phyloP scores from a whole-genome alignment of 768 basidiomycete genomes.

The Butyriboletus loyo region DNA sequence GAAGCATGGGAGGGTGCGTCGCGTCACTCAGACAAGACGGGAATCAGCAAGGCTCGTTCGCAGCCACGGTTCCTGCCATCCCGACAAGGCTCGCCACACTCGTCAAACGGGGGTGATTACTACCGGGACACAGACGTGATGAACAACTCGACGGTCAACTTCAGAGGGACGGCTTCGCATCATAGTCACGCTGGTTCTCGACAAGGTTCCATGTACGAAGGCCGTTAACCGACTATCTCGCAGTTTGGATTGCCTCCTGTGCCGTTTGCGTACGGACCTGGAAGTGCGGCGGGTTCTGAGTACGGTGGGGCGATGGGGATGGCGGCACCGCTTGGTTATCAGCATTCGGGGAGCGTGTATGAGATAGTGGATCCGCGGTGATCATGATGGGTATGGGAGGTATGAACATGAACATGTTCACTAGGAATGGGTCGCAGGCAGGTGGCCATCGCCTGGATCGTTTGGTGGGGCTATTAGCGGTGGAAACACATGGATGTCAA shows the following conservation, averaged over 20 bases:
- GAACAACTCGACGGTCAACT: conserved; percentile 59
- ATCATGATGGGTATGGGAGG: conserved; percentile 56
- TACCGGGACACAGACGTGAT: conserved; percentile 81
- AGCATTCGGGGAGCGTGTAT: conserved; percentile 71
- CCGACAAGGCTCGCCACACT: conserved; percentile 61
- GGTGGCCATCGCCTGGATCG: conserved; percentile 48
- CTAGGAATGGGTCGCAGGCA: conserved; percentile 54
- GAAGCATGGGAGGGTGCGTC: conserved; percentile 87
- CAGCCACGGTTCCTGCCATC: conserved; percentile 53
- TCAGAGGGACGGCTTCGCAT: conserved; percentile 43
- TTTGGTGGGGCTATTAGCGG: conserved; percentile 38
- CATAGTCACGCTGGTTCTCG: conserved; percentile 46
- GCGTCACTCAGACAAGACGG: conserved; percentile 70
- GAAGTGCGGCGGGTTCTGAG: conserved; percentile 70
- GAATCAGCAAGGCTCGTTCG: conserved; percentile 62
- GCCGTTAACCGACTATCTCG: conserved; percentile 42
- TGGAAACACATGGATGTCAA: conserved; percentile 69
- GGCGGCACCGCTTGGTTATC: conserved; percentile 58
- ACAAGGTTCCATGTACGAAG: conserved; percentile 40
- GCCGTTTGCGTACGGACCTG: conserved; percentile 61
- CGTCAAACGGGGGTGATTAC: conserved; percentile 80
- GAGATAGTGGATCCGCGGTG: conserved; percentile 63
- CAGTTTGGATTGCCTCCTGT: conserved; percentile 58
- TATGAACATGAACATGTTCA: conserved; percentile 58
- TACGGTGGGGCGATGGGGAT: conserved; percentile 55